Percentiles rank a stretch among this genome's conserved stretches.
Evolutionary conservation across 2,329 filamentous ascomycete genomes (phyloP).

Genomic region (Aspergillus pseudoglaucus): DNA sequence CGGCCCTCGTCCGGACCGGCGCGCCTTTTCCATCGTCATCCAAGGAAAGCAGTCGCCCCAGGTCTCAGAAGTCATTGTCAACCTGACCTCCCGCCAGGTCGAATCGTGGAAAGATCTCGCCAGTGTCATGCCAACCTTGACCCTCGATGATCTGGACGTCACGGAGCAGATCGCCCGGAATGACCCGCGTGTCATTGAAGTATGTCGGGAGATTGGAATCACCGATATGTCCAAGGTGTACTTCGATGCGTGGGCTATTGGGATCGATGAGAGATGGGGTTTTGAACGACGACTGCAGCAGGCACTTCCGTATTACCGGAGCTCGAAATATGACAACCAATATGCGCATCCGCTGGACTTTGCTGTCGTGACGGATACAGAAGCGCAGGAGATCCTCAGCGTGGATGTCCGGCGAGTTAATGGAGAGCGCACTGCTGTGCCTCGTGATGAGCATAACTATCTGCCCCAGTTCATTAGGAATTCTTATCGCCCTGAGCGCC

Average conservation of each 20-base stretch:
- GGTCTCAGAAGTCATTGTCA: conserved; percentile 24
- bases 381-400: conserved; percentile 22
- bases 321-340: conserved; percentile 23
- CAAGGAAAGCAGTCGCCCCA: conserved; percentile 24
- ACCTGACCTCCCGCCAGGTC: conserved; percentile 18
- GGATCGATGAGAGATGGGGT: conserved; percentile 31
- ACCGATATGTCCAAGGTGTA: conserved; percentile 30
- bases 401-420: conserved; percentile 21
- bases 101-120: conserved; percentile 30
- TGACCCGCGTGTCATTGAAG: conserved; percentile 26
- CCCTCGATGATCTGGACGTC: conserved; percentile 29
- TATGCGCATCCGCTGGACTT: conserved; percentile 27
- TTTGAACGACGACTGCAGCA: conserved; percentile 28
- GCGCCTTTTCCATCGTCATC: conserved; percentile 44
- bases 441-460: conserved; percentile 21
- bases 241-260: conserved; percentile 32
- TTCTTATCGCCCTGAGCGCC: conserved; percentile 17
- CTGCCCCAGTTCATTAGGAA: conserved; percentile 22
- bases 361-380: conserved; percentile 20
- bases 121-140: conserved; percentile 43
- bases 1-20: conserved; percentile 26
- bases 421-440: conserved; percentile 17
- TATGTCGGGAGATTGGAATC: conserved; percentile 30
- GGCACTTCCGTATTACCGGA: conserved; percentile 28
- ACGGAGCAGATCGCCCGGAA: conserved; percentile 27